A percentile compares a stretch with the other conserved stretches of the same genome.
phyloP scores from a whole-genome alignment of 2,329 filamentous ascomycete species.

The Cladosporium sp. region DNA sequence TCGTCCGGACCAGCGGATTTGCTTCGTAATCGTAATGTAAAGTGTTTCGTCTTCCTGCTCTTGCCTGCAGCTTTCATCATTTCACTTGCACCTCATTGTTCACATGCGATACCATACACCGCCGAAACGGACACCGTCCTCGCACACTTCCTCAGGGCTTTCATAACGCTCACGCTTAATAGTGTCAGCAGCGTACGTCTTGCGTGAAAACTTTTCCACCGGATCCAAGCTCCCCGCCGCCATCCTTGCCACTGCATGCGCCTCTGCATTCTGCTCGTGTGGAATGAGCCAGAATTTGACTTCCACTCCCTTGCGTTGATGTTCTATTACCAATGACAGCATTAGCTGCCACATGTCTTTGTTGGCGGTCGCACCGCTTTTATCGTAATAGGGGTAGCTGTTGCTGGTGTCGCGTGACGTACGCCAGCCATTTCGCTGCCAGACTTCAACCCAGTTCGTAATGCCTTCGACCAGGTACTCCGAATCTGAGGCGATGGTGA shows the following conservation, averaged over 20 bases:
- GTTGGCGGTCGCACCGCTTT: neutral
- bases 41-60: too few relatives aligned
- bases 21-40: too few relatives aligned
- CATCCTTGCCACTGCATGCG: neutral
- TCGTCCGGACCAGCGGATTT: too few relatives aligned
- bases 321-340: neutral
- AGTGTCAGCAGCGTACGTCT: too few relatives aligned
- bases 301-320: neutral
- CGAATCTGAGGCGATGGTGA: neutral
- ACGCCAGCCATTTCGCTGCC: neutral
- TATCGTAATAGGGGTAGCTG: too few relatives aligned
- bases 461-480: neutral
- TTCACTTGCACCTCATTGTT: too few relatives aligned
- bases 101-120: too few relatives aligned
- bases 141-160: too few relatives aligned
- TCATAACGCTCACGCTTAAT: too few relatives aligned
- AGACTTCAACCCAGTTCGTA: neutral
- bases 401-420: neutral
- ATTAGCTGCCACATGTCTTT: neutral
- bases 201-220: neutral
- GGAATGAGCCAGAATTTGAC: conserved; percentile 1
- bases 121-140: too few relatives aligned
- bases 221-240: neutral
- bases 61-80: too few relatives aligned
- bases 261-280: neutral